Conservation (phyloP, 179 eudicot species). For the Corrigiola litoralis region DNA sequence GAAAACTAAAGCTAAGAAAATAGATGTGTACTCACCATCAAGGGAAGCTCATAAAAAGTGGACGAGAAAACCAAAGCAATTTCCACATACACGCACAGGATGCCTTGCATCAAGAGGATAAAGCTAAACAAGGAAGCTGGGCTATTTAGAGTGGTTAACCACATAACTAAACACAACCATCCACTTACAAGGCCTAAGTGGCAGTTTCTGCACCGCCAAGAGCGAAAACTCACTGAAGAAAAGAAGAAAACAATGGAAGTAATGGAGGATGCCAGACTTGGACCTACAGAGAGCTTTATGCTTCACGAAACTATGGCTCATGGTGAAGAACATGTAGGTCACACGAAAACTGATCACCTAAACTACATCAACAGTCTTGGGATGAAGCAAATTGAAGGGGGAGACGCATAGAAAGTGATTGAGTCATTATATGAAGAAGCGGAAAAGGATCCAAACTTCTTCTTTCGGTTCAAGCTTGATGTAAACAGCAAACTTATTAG, state of each 20-base stretch:
- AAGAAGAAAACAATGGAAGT: not conserved
- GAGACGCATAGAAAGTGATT: not conserved
- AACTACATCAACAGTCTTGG: not conserved
- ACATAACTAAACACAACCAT: not conserved
- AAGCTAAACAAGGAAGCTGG: not conserved
- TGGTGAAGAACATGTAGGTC: not conserved
- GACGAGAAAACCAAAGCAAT: not conserved
- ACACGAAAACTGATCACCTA: not conserved
- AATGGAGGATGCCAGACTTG: not conserved
- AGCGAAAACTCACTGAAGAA: not conserved
- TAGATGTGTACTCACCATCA: too few species aligned
- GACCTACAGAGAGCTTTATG: not conserved
- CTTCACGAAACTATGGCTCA: not conserved
- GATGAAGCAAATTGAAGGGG: not conserved
- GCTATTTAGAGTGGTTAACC: not conserved
- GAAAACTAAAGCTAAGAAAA: too few species aligned
- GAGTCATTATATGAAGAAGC: not conserved
- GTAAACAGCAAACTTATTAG: not conserved
- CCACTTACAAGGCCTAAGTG: not conserved
- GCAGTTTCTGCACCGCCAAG: not conserved
- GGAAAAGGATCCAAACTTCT: not conserved
- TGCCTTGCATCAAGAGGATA: not conserved
- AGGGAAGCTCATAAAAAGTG: too few species aligned
- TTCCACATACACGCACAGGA: not conserved
- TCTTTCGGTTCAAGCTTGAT: not conserved